Base-by-base conservation (phyloP, 495 filamentous ascomycete species). In the Penicillium cinerascens region DNA sequence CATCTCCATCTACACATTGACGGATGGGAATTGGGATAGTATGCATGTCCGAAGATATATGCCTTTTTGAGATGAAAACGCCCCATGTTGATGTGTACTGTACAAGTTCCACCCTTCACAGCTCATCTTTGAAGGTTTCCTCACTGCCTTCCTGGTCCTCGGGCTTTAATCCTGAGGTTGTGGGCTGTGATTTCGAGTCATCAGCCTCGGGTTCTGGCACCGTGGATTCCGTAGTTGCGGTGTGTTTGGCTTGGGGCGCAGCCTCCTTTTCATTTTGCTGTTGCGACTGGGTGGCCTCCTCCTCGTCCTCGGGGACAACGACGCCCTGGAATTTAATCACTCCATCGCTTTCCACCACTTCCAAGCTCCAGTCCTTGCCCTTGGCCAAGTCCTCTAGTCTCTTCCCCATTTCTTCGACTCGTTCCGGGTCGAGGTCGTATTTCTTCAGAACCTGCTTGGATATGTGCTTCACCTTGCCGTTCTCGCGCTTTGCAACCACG, bases 401-500 rank as follows among this genome's bases (percentile, higher is more conserved):
- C 51, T 83, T 76, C 59, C 75, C 78, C 51, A 91, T 69, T 49
- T 77, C 72, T 47, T 91, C 85, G 3, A 93, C 69, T 49, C 80
- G 75, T 47, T 86, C 77, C 7, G 81, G 79, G 53, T 87, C 82
- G n/a, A 96, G 70, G 18, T 86, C 81, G 52, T 88, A 70, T 58
- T 86, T 82, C 60, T 82, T 79, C 42, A 95, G 61, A 33, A 87
- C 82, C 36, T 87, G 80, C 36, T 80, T 77, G 8, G 73, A 76
- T 49, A 86, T 56, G 37, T 69, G 65, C 23, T 78, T 58, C 36
- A 83, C 61, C 59, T 80, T 71, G 35, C 79, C 82, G n/a, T 82
- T 82, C 37, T 83, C 75, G 27, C 70, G 67, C 68, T 81, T 76
- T 17, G 78, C 70, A 36, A 82, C 71, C 21, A 80, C 29, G 29